These are phyloP conservation scores for Phytophthora sansomeana DNA, from an alignment of 352 stramenopile species.

Conservation along the genomic window DNA sequence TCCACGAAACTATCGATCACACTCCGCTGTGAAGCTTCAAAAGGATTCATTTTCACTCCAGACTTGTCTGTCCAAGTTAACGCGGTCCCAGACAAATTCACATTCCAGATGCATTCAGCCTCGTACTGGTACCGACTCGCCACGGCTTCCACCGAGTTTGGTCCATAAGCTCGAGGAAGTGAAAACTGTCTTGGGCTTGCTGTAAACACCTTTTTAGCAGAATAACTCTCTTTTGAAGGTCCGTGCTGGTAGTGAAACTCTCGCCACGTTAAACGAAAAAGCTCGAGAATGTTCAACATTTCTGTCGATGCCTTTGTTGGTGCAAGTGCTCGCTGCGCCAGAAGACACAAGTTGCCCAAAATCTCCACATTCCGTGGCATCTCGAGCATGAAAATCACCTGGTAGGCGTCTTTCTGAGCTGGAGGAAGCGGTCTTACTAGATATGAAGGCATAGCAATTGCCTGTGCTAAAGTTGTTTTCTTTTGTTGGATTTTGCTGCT, in stretches of 20 bases:
- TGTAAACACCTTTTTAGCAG: slow-evolving; percentile 19
- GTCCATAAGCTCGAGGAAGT: slow-evolving; percentile 19
- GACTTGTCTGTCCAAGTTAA: slow-evolving; percentile 40
- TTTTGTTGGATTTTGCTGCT: not conserved
- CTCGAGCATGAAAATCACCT: slow-evolving; percentile 55
- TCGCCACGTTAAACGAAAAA: slow-evolving; percentile 27
- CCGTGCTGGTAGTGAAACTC: slow-evolving; percentile 27
- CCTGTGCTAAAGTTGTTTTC: slow-evolving; percentile 6
- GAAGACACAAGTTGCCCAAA: slow-evolving; percentile 45
- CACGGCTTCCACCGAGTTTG: slow-evolving; percentile 15
- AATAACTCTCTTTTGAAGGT: slow-evolving; percentile 5
- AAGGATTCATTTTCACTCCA: slow-evolving; percentile 47
- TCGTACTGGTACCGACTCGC: slow-evolving; percentile 30
- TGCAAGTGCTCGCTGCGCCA: slow-evolving; percentile 45
- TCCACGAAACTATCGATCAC: slow-evolving; percentile 48
- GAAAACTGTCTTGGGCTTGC: slow-evolving; percentile 24
- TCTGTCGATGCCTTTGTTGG: slow-evolving; percentile 1
- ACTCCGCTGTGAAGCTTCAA: slow-evolving; percentile 27
- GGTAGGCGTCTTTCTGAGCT: slow-evolving; percentile 28
- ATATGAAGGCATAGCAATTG: slow-evolving; percentile 36
- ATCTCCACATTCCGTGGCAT: slow-evolving; percentile 49
- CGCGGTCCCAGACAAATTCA: slow-evolving; percentile 17
- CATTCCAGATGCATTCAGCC: slow-evolving; percentile 52
- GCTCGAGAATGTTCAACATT: slow-evolving; percentile 9
- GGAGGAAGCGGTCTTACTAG: slow-evolving; percentile 45